These are phyloP conservation scores for Davidsoniella virescens DNA, from an alignment of 2,329 filamentous ascomycete species.

Conservation along the genomic window DNA sequence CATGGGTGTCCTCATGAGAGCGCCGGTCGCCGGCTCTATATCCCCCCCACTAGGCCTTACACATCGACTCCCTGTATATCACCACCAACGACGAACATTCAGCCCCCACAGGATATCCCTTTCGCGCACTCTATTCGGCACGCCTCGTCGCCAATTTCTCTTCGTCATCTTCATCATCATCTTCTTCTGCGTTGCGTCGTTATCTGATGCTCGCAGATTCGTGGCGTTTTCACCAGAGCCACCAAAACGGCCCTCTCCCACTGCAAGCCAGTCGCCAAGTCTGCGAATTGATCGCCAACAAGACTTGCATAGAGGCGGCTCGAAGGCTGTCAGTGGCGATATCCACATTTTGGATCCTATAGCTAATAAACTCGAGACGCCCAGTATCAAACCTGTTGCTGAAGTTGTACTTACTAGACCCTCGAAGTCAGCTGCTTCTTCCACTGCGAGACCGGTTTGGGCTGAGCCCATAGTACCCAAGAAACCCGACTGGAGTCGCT, in stretches of 20 bases:
- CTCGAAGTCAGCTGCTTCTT: neutral
- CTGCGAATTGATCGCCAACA: too few relatives aligned
- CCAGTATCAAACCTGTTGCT: neutral
- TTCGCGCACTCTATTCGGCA: neutral
- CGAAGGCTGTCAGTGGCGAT: too few relatives aligned
- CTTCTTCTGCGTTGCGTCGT: neutral
- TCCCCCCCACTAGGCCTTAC: too few relatives aligned
- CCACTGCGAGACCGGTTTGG: neutral
- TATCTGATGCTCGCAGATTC: neutral
- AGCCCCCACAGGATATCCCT: neutral
- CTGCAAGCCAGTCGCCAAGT: too few relatives aligned
- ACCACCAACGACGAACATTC: too few relatives aligned
- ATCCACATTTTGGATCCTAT: too few relatives aligned
- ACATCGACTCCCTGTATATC: too few relatives aligned
- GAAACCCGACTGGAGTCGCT: slow-evolving; percentile 26
- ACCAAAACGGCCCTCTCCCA: neutral
- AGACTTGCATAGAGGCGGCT: too few relatives aligned
- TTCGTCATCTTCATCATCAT: neutral
- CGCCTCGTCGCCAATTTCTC: neutral
- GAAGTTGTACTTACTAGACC: neutral
- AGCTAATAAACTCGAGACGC: too few relatives aligned
- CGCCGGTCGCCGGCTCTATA: too few relatives aligned
- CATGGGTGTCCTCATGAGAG: too few relatives aligned
- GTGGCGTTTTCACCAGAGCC: slow-evolving; percentile 2
- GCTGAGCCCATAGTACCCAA: slow-evolving; percentile 1